Percentiles rank a stretch among this genome's conserved stretches.
Evolutionary conservation across 257 asterid genomes (phyloP).

Genomic region (Parsonsia alboflavescens): DNA sequence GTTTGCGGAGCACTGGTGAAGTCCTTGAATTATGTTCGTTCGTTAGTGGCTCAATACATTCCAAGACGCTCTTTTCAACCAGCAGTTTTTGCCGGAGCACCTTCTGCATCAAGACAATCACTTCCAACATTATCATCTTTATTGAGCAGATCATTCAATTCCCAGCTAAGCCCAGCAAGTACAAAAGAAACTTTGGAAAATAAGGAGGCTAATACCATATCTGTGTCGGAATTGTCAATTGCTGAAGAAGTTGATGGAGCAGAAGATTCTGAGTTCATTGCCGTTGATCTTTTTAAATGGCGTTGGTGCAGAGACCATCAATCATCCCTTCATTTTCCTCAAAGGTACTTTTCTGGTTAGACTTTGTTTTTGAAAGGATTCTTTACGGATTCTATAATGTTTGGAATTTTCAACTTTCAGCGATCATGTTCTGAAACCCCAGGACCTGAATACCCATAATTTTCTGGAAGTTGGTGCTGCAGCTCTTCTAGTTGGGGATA

Average conservation of each 20-base stretch:
- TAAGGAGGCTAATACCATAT: constrained; percentile 66
- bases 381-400: constrained; percentile 8
- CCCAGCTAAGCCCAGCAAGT: constrained; percentile 78
- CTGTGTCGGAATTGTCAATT: constrained; percentile 65
- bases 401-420: constrained; percentile 46
- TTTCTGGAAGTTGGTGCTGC: constrained; percentile 99
- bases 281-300: constrained; percentile 88
- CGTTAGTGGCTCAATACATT: constrained; percentile 83
- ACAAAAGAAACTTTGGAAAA: constrained; percentile 76
- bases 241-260: constrained; percentile 74
- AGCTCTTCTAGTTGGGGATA: constrained; percentile 95
- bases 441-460: constrained; percentile 65
- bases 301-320: constrained; percentile 95
- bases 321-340: constrained; percentile 58
- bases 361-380: constrained; percentile 17
- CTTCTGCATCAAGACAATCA: constrained; percentile 76
- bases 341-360: constrained; percentile 52
- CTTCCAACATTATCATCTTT: constrained; percentile 86
- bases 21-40: constrained; percentile 88
- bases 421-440: constrained; percentile 66
- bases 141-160: constrained; percentile 87
- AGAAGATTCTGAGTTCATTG: constrained; percentile 71
- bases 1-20: constrained; percentile 89
- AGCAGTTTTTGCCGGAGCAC: constrained; percentile 95
- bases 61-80: constrained; percentile 95